Percentiles rank a stretch among this genome's conserved stretches.
Conservation (phyloP, 1,139 yeast genomes). For the Scheffersomyces cryptocercus region DNA sequence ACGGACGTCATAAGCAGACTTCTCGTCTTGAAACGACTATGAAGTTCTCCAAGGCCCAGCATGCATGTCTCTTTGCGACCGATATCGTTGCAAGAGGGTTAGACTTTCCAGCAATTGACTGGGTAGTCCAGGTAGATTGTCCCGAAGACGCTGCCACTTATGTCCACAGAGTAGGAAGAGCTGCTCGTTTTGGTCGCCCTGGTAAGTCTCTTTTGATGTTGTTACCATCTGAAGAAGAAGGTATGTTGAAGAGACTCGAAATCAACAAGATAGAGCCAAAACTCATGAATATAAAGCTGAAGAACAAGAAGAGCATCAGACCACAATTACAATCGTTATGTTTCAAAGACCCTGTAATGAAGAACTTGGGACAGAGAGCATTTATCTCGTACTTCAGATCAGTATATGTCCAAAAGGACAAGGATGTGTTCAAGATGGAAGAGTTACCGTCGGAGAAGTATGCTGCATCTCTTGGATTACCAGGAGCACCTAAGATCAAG, state of each 20-base stretch:
- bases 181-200: constrained; percentile 87
- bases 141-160: constrained; percentile 97
- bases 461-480: constrained; percentile 88
- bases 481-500: constrained; percentile 94
- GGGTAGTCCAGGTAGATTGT: constrained; percentile 96
- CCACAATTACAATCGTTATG: constrained; percentile 87
- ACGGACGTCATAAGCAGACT: constrained; percentile 94
- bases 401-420: constrained; percentile 82
- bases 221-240: constrained; percentile 80
- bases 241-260: constrained; percentile 65
- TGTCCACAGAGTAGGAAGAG: constrained; percentile 94
- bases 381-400: constrained; percentile 88
- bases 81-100: constrained; percentile 97
- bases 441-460: constrained; percentile 77
- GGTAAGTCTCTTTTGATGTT: constrained; percentile 87
- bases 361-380: constrained; percentile 93
- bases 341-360: constrained; percentile 87
- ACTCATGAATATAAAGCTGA: constrained; percentile 71
- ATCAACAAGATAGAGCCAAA: constrained; percentile 68
- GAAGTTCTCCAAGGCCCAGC: constrained; percentile 82
- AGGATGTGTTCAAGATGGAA: constrained; percentile 76
- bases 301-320: constrained; percentile 76
- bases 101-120: constrained; percentile 95
- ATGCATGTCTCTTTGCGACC: constrained; percentile 90
- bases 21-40: constrained; percentile 87